Evolutionary conservation across 805 yeast species (phyloP), one percentile per base, ranked within the genome.

Genomic region (Wickerhamiella occidentalis): DNA sequence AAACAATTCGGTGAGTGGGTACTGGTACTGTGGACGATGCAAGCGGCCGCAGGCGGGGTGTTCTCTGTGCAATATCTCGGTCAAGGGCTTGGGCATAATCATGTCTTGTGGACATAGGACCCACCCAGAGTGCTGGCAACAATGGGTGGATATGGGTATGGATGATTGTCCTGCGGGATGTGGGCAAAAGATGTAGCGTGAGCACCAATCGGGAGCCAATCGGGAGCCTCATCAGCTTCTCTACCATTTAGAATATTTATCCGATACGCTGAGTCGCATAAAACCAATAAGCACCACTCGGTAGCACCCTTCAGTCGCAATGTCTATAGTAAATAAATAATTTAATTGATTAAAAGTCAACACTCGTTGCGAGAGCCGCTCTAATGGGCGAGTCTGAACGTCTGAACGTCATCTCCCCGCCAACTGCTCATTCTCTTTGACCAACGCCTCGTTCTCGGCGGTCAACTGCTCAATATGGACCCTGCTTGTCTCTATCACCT

Each of bases 21-120:
- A 73, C 56, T 87, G 95, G 95, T 84, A 80, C 62, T 88, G 96
- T 66, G 85, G 79, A 48, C 71, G 70, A 19, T 88, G 96, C 62
- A 66, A 71, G 9, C 68, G 65, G 46, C 68, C 68, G 13, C 79
- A 78, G 52, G 80, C 78, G 51, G 73, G 78, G n/a, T 88, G 96
- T 64, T 72, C 80, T 23, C 76, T 80, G 53, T 88, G 96, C 63
- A 73, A 80, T 53, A 82, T 76, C 59, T 85, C 94, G 0, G 70
- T 88, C 58, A 77, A 75, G 55, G 94, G 94, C 0, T 68, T 83
- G 50, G 73, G 80, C 13, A 75, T 83, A 13, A 66, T 70, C 52
- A 62, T 82, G 46, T 74, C 69, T 22, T 90, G 97, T 68, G 96
- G 96, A 0, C 97, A 90, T 64, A 71, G 79, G 50, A 87, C 90